These are phyloP conservation scores for Epicoccum sorghinum DNA, from an alignment of 2,329 filamentous ascomycete genomes.

Conservation along the genomic window DNA sequence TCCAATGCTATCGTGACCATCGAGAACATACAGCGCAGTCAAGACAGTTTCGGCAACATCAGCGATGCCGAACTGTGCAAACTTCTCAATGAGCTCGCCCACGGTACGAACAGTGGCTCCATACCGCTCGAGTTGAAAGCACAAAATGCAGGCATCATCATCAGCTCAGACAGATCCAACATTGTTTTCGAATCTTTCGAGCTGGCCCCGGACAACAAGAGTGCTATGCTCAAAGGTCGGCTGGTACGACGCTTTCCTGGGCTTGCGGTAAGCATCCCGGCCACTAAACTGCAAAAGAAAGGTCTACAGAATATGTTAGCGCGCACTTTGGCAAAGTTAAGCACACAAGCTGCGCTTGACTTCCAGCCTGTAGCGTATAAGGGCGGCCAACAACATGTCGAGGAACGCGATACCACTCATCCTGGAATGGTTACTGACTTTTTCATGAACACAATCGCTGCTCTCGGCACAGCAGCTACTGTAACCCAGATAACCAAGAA, in stretches of 20 bases:
- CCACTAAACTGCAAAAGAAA: conserved; percentile 23
- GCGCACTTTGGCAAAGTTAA: conserved; percentile 45
- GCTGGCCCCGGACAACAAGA: conserved; percentile 49
- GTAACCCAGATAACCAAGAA: conserved; percentile 54
- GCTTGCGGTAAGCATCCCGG: conserved; percentile 42
- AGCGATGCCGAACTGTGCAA: conserved; percentile 17
- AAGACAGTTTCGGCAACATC: conserved; percentile 17
- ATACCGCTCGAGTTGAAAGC: conserved; percentile 51
- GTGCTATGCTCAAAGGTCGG: conserved; percentile 50
- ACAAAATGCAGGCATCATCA: conserved; percentile 57
- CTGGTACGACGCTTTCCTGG: conserved; percentile 56
- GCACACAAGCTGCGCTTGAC: conserved; percentile 41
- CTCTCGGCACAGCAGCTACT: conserved; percentile 42
- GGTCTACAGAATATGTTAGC: conserved; percentile 34
- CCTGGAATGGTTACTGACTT: conserved; percentile 61
- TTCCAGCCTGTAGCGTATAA: conserved; percentile 50
- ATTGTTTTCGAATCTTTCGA: conserved; percentile 56
- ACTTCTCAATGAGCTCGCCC: conserved; percentile 23
- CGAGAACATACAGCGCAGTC: conserved; percentile 19
- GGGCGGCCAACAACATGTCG: conserved; percentile 42
- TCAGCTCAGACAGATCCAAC: conserved; percentile 33
- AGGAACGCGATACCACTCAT: conserved; percentile 57
- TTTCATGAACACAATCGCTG: conserved; percentile 49
- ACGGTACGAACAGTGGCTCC: conserved; percentile 4
- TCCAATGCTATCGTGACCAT: conserved; percentile 18